Evolutionary conservation across 306 rosid species (phyloP), one percentile per base, ranked within the genome.

Genomic region (Ormosia emarginata): DNA sequence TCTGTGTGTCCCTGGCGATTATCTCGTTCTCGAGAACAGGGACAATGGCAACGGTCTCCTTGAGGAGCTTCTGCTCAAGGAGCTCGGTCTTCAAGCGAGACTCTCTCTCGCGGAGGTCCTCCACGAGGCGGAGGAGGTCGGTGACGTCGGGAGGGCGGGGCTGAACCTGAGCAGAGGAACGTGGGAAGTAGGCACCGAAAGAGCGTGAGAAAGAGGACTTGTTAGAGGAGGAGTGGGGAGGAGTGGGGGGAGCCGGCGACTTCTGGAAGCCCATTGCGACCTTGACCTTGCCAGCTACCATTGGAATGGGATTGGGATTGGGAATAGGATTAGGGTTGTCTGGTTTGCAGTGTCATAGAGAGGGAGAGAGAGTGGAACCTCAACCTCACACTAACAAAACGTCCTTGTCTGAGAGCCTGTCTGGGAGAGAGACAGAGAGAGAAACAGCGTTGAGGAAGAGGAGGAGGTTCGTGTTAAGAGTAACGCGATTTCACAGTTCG

Each of bases 161-260:
- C 86, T 92, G 97, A 11, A 94, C 97, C 90, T 94, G 98, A 8
- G 97, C 89, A 1, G 98, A 94, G 65, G 97, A 83, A 77, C 98
- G 97, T 0, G 98, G 95, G 83, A 94, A 94, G 85, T 94, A 94
- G 3, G 81, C 89, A 8, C 89, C 95, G 46, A 94, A 81, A 3
- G 98, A 86, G 58, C 96, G 94, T 3, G 97, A 84, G 90, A 92
- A 87, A 0, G 86, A 81, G 10, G 93, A 53, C 66, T 90, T 91
- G 81, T 86, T 92, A 1, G 94, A 5, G 1, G 71, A 33, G 57
- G 95, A 77, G 4, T 90, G 87, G 62, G 88, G 79, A 2, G 94
- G 89, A 0, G 93, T 86, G 0, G 90, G 85, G 81, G 90, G 56
- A 83, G 80, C 4, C 6, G 95, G 93, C 0, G 94, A 87, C 76